These are phyloP conservation scores for Chrysanthemum lavandulifolium DNA, from an alignment of 129 eudicot species.

Conservation along the genomic window DNA sequence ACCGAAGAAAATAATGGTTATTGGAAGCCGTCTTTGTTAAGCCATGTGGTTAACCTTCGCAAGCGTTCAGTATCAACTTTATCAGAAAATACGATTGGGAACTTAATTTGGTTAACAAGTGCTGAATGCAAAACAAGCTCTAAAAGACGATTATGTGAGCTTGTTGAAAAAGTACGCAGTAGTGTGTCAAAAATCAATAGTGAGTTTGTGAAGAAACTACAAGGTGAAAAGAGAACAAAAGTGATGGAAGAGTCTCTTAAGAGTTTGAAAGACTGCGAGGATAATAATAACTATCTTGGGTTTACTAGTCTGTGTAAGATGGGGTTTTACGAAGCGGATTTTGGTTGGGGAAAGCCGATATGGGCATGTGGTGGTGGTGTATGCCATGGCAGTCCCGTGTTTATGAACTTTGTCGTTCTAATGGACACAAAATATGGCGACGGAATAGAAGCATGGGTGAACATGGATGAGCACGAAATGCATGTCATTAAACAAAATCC, in stretches of 20 bases:
- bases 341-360: slow-evolving; percentile 78
- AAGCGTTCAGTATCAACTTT: slow-evolving; percentile 36
- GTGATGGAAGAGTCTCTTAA: slow-evolving; percentile 43
- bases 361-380: slow-evolving; percentile 63
- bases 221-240: slow-evolving; percentile 34
- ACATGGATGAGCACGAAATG: slow-evolving; percentile 64
- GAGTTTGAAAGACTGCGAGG: slow-evolving; percentile 34
- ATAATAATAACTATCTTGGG: slow-evolving; percentile 23
- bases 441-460: slow-evolving; percentile 92
- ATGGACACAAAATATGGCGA: slow-evolving; percentile 55
- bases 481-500: slow-evolving; percentile 26
- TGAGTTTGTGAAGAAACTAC: slow-evolving; percentile 51
- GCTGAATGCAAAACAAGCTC: slow-evolving; percentile 31
- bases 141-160: slow-evolving; percentile 4
- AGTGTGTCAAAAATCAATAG: slow-evolving; percentile 45
- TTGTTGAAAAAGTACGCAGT: slow-evolving; percentile 37
- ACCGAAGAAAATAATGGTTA: slow-evolving; percentile 26
- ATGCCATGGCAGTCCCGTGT: slow-evolving; percentile 33
- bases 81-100: slow-evolving; percentile 49
- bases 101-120: slow-evolving; percentile 57
- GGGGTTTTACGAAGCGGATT: slow-evolving; percentile 61
- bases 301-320: slow-evolving; percentile 70
- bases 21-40: slow-evolving; percentile 42
- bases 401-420: slow-evolving; percentile 52
- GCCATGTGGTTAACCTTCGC: slow-evolving; percentile 60